Percentiles rank a stretch among this genome's conserved stretches.
Conservation (phyloP, 1,284 basidiomycete species). For the Laetiporus sulphureus region DNA sequence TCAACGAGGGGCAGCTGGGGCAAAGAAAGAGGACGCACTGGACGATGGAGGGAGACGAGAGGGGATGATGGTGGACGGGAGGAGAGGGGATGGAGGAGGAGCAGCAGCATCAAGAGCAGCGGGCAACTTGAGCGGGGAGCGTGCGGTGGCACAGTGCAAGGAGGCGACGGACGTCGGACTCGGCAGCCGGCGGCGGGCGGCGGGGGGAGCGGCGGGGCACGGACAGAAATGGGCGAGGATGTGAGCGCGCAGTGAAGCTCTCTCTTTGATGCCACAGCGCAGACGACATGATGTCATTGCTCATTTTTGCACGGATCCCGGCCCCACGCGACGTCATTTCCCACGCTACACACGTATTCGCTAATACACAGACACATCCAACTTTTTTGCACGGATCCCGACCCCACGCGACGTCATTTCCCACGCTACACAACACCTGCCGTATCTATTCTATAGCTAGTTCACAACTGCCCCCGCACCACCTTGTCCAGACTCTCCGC, state of each 20-base stretch:
- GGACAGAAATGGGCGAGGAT: conserved; percentile 4
- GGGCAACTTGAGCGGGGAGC: too few species aligned
- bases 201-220: conserved; percentile 2
- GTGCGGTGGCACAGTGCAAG: conserved; percentile 2
- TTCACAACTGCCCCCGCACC: conserved; percentile 48
- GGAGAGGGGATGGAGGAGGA: conserved; percentile 2
- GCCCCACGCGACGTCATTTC: too few species aligned
- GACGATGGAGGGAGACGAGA: conserved; percentile 4
- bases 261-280: too few species aligned
- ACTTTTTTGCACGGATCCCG: too few species aligned
- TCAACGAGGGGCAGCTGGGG: conserved; percentile 11
- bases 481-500: conserved; percentile 70
- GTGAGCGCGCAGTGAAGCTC: conserved; percentile 6
- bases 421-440: conserved; percentile 13
- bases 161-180: conserved; percentile 10
- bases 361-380: too few species aligned
- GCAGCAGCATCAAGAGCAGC: conserved; percentile 4
- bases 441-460: conserved; percentile 5
- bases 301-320: too few species aligned
- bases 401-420: conserved; percentile 19
- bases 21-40: conserved; percentile 24
- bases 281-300: conserved; percentile 20
- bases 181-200: conserved; percentile 7
- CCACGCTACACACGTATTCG: too few species aligned
- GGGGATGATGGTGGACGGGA: conserved; percentile 5